Evolutionary conservation across 2,329 filamentous ascomycete species (phyloP).

Genomic region (Macrophomina tecta): DNA sequence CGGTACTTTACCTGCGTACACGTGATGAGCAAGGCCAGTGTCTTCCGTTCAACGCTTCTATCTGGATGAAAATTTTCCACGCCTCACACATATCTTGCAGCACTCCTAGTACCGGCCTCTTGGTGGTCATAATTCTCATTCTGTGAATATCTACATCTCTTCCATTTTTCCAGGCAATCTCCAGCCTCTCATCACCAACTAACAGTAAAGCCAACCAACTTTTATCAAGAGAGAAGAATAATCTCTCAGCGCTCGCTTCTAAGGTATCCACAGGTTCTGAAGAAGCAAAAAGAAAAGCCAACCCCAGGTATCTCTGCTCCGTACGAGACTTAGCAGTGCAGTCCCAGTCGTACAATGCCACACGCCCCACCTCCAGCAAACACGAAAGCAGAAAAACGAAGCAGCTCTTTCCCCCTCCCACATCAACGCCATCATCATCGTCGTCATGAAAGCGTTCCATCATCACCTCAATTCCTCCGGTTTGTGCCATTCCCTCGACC

Average conservation of each 20-base stretch:
- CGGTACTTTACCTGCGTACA: too few species aligned
- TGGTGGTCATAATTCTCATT: too few species aligned
- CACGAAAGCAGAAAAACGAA: too few species aligned
- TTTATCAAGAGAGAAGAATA: neutral
- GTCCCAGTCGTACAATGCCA: neutral
- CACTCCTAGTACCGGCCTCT: too few species aligned
- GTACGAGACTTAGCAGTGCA: neutral
- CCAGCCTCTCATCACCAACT: neutral
- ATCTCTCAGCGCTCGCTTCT: slow-evolving; percentile 13
- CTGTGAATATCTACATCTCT: neutral
- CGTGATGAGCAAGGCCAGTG: too few species aligned
- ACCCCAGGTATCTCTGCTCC: neutral
- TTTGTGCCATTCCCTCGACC: neutral
- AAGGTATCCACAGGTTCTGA: slow-evolving; percentile 3
- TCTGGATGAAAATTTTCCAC: too few species aligned
- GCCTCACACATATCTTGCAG: too few species aligned
- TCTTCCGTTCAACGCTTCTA: too few species aligned
- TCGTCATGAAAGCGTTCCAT: neutral
- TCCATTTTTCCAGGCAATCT: neutral
- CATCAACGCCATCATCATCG: neutral
- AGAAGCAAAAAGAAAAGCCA: neutral
- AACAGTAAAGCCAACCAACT: neutral
- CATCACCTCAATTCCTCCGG: neutral
- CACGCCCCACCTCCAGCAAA: neutral
- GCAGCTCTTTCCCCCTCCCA: too few species aligned